phyloP scores from a whole-genome alignment of 2,329 filamentous ascomycete species.

The Drechslera avenae region DNA sequence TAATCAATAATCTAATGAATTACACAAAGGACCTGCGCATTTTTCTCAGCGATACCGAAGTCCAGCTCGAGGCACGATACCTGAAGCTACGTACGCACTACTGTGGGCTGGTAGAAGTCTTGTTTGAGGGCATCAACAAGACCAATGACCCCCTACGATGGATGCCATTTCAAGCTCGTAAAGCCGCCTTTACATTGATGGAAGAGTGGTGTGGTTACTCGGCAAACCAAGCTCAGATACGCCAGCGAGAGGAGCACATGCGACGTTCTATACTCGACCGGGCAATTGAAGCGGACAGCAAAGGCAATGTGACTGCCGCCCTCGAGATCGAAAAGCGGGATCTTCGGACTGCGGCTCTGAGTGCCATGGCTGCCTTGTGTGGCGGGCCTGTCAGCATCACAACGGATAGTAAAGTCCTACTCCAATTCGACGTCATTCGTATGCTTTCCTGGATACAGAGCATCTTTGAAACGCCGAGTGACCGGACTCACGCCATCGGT shows the following conservation, averaged over 20 bases:
- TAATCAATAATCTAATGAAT: conserved; percentile 82
- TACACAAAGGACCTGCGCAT: conserved; percentile 93
- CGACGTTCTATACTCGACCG: conserved; percentile 81
- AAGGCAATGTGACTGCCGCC: conserved; percentile 79
- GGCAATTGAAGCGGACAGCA: conserved; percentile 72
- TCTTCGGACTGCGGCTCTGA: conserved; percentile 84
- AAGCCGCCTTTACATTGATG: conserved; percentile 95
- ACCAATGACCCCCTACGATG: conserved; percentile 85
- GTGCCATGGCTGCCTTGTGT: conserved; percentile 93
- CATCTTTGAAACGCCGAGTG: conserved; percentile 90
- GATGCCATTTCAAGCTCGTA: conserved; percentile 97
- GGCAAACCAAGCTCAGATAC: conserved; percentile 82
- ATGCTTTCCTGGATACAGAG: conserved; percentile 96
- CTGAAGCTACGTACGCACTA: conserved; percentile 91
- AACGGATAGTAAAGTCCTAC: conserved; percentile 82
- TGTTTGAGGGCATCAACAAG: conserved; percentile 89
- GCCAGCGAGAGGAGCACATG: conserved; percentile 84
- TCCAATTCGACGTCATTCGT: conserved; percentile 89
- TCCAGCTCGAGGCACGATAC: conserved; percentile 94
- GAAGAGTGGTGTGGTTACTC: conserved; percentile 99
- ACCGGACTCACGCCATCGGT: conserved; percentile 89
- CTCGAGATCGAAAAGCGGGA: conserved; percentile 98
- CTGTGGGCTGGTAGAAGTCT: conserved; percentile 88
- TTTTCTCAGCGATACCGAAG: conserved; percentile 91
- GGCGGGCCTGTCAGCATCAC: conserved; percentile 81